phyloP scores from a whole-genome alignment of 73 alveolate genomes.

The Symbiodinium natans region DNA sequence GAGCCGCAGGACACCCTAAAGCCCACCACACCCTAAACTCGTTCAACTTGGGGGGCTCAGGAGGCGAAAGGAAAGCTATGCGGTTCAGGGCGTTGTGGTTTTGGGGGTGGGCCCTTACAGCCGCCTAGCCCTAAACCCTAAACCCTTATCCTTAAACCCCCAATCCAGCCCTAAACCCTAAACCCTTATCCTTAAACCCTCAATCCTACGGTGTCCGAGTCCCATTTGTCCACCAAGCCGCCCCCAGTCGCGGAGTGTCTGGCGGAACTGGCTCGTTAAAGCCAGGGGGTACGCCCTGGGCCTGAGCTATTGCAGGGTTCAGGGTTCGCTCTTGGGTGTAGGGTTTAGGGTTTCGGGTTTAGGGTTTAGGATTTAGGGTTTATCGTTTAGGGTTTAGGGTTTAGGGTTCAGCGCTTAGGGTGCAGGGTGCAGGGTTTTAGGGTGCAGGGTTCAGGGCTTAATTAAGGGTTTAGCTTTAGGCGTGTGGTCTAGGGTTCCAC shows the following conservation, averaged over 20 bases:
- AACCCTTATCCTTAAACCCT: not conserved
- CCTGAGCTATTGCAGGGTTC: not conserved
- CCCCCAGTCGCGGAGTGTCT: constrained; percentile 58
- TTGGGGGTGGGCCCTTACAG: no score
- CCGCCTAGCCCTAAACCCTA: not conserved
- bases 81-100: no score
- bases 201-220: not conserved
- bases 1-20: no score
- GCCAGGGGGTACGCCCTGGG: constrained; percentile 76
- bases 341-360: not conserved
- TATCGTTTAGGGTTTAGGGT: not conserved
- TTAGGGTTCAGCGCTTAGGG: not conserved
- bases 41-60: no score
- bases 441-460: not conserved
- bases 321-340: not conserved
- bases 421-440: not conserved
- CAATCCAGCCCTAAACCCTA: not conserved
- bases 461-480: not conserved
- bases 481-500: not conserved
- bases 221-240: not conserved
- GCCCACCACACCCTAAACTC: no score
- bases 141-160: not conserved
- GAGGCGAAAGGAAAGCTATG: no score
- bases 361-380: not conserved
- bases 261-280: constrained; percentile 65